These are phyloP conservation scores for Phytophthora pseudosyringae DNA, from an alignment of 352 stramenopile genomes.

Conservation along the genomic window DNA sequence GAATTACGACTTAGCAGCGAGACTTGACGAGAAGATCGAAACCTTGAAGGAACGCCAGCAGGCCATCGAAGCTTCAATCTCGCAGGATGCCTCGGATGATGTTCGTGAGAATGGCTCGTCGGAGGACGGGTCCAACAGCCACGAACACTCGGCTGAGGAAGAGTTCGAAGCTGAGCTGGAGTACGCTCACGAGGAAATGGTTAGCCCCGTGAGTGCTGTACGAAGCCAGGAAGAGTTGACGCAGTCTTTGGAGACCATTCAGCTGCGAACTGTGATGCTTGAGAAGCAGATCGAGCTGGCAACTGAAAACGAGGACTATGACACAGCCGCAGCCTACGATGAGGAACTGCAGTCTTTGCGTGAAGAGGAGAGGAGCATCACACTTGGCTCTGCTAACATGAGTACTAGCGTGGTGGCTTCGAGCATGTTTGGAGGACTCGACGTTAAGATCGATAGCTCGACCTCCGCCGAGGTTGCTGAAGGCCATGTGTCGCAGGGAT, in stretches of 20 bases:
- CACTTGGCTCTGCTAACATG: constrained; percentile 16
- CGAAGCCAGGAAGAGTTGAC: constrained; percentile 43
- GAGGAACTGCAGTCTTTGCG: constrained; percentile 67
- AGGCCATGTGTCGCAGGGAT: constrained; percentile 1
- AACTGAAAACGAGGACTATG: constrained; percentile 77
- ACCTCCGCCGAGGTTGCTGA: constrained; percentile 11
- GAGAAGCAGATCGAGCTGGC: constrained; percentile 72
- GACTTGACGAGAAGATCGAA: constrained; percentile 79
- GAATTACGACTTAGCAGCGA: constrained; percentile 81
- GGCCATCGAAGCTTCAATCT: constrained; percentile 44
- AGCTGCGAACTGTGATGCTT: constrained; percentile 59
- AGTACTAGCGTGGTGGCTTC: constrained; percentile 10
- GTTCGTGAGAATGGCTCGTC: constrained; percentile 10
- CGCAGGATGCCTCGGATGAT: constrained; percentile 24
- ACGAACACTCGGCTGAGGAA: constrained; percentile 33
- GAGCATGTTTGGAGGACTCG: constrained; percentile 42
- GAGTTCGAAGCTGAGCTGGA: constrained; percentile 33
- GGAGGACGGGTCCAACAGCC: constrained; percentile 23
- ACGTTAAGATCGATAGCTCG: constrained; percentile 19
- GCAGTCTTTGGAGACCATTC: constrained; percentile 50
- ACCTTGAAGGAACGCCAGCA: constrained; percentile 57
- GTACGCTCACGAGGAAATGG: constrained; percentile 41
- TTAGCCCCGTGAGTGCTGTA: constrained; percentile 40
- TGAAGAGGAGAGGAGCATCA: constrained; percentile 52
- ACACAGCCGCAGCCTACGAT: constrained; percentile 62